A percentile compares a stretch with the other conserved stretches of the same genome.
Evolutionary conservation across 1,284 basidiomycete genomes (phyloP).

Genomic region (Leccinum pachyderme): DNA sequence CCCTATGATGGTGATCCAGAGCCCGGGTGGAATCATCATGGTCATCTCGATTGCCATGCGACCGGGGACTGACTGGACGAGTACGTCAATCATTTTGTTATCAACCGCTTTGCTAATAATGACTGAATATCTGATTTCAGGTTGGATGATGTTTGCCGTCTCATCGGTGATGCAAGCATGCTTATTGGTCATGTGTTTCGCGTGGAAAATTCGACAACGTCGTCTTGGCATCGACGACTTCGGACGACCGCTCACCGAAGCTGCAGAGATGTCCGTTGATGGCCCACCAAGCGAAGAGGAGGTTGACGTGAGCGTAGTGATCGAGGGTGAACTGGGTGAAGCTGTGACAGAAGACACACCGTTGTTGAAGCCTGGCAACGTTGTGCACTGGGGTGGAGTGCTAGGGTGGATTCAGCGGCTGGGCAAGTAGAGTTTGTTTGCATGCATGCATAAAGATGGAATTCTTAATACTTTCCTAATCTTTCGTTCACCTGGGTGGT

Average conservation of each 20-base stretch:
- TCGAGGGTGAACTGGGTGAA: constrained; percentile 22
- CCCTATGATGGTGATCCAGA: constrained; percentile 94
- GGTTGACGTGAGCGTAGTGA: constrained; percentile 16
- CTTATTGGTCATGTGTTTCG: constrained; percentile 78
- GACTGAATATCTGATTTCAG: constrained; percentile 34
- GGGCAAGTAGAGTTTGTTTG: constrained; percentile 15
- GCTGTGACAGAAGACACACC: constrained; percentile 24
- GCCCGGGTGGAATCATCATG: constrained; percentile 88
- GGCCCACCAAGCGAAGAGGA: constrained; percentile 13
- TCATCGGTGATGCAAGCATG: constrained; percentile 84
- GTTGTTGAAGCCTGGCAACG: constrained; percentile 23
- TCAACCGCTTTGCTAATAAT: background rate
- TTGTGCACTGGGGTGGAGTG: constrained; percentile 24
- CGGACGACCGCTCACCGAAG: constrained; percentile 56
- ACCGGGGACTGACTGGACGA: constrained; percentile 86
- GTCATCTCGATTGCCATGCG: constrained; percentile 68
- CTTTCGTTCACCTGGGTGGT: background rate
- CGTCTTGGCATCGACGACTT: constrained; percentile 90
- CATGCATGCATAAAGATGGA: background rate
- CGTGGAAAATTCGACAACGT: constrained; percentile 77
- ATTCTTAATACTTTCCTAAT: constrained; percentile 1
- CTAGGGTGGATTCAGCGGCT: constrained; percentile 28
- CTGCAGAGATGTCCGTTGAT: background rate
- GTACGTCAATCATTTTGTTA: constrained; percentile 39
- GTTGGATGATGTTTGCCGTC: constrained; percentile 84